Evolutionary conservation across 371 early-diverging fungal species (phyloP).

Genomic region (Umbelopsis sp.): DNA sequence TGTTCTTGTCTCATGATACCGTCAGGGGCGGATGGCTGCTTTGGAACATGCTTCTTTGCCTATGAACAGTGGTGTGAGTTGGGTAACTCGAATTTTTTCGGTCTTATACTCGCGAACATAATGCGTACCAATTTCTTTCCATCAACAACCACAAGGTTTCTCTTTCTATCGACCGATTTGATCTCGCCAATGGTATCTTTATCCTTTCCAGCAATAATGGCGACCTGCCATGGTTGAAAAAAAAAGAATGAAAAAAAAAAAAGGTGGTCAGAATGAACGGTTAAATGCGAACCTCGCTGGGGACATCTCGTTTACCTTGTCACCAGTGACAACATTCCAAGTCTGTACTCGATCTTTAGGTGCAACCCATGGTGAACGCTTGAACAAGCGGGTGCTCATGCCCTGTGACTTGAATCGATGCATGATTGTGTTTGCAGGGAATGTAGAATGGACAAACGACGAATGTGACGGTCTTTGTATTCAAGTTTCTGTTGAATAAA

Average conservation of each 20-base stretch:
- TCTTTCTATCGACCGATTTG: constrained; percentile 43
- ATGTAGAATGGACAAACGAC: neutral
- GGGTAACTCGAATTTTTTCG: neutral
- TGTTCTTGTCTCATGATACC: constrained; percentile 50
- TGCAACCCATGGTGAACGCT: constrained; percentile 41
- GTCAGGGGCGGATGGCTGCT: constrained; percentile 52
- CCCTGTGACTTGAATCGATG: constrained; percentile 37
- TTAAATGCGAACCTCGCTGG: too few relatives aligned
- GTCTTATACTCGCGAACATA: neutral
- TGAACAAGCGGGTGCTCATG: constrained; percentile 39
- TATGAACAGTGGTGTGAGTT: constrained; percentile 9
- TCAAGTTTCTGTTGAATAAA: constrained; percentile 4
- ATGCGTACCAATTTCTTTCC: constrained; percentile 50
- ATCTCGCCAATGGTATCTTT: constrained; percentile 56
- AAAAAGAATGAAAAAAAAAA: neutral
- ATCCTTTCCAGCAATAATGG: constrained; percentile 55
- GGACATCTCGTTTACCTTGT: constrained; percentile 35
- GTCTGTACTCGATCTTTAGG: constrained; percentile 45
- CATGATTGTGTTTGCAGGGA: constrained; percentile 24
- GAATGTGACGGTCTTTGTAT: neutral
- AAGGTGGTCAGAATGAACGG: neutral
- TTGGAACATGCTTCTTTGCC: constrained; percentile 55
- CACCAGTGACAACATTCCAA: constrained; percentile 57
- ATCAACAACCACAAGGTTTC: constrained; percentile 50
- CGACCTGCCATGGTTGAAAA: constrained; percentile 36